Percentiles rank a stretch among this genome's conserved stretches.
Evolutionary conservation across 2,329 filamentous ascomycete species (phyloP).

Genomic region (Ceratocystiopsis sp.): DNA sequence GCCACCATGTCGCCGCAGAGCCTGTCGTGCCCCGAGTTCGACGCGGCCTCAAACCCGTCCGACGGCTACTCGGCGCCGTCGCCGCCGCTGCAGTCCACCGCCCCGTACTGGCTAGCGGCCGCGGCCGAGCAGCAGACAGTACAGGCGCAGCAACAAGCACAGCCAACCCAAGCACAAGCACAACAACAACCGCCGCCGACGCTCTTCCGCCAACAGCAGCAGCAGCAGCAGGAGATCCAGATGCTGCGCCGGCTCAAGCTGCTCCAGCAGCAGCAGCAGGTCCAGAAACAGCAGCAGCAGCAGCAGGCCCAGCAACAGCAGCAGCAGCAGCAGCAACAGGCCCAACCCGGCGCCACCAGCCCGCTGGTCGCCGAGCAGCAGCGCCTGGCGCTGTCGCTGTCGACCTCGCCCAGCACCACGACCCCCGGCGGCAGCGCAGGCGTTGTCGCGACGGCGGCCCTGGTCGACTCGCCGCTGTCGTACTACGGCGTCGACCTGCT

Average conservation of each 20-base stretch:
- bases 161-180: constrained; percentile 24
- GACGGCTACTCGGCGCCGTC: constrained; percentile 10
- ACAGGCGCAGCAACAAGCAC: constrained; percentile 3
- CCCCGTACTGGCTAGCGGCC: constrained; percentile 18
- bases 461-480: constrained; percentile 1
- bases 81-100: constrained; percentile 14
- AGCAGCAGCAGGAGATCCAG: not conserved
- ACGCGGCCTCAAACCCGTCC: constrained; percentile 13
- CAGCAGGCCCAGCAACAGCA: constrained; percentile 1
- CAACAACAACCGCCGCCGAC: not conserved
- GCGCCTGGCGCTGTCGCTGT: not conserved
- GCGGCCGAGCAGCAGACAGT: constrained; percentile 17
- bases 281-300: not conserved
- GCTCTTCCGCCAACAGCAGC: not conserved
- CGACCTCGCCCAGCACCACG: not conserved
- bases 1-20: constrained; percentile 35
- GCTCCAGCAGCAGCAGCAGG: not conserved
- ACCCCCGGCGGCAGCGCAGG: not conserved
- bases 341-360: not conserved
- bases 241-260: not conserved
- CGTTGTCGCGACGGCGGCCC: constrained; percentile 1
- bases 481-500: constrained; percentile 29
- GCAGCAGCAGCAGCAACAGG: not conserved
- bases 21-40: constrained; percentile 28
- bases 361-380: not conserved